These are phyloP conservation scores for Lactarius sanguifluus DNA, from an alignment of 768 basidiomycete species.

Conservation along the genomic window DNA sequence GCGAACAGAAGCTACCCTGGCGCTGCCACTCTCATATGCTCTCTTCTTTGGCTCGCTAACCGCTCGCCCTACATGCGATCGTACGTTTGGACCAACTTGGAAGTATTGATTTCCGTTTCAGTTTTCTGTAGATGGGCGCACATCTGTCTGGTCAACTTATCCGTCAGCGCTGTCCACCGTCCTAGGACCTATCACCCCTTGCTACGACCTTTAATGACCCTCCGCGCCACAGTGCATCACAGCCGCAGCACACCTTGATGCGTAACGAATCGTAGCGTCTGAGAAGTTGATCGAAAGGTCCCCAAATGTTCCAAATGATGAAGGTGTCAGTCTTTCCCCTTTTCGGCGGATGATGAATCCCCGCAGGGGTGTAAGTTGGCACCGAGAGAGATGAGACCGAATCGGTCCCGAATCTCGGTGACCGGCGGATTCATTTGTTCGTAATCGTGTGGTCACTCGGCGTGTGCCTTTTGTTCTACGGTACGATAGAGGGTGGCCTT, in stretches of 20 bases:
- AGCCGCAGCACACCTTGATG: neutral
- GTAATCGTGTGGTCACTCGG: neutral
- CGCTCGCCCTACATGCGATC: neutral
- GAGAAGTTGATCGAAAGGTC: neutral
- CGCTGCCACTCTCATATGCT: neutral
- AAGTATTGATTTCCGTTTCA: neutral
- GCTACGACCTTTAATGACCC: neutral
- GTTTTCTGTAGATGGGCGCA: neutral
- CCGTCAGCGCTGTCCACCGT: neutral
- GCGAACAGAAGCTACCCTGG: neutral
- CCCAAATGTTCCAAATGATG: neutral
- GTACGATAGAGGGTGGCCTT: too few relatives aligned
- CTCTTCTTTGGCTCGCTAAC: neutral
- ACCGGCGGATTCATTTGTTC: neutral
- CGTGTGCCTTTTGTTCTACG: neutral
- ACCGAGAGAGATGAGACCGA: neutral
- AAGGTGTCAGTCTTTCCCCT: neutral
- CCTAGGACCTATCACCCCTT: neutral
- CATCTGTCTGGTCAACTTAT: constrained; percentile 1
- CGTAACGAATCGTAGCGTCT: neutral
- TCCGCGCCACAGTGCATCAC: neutral
- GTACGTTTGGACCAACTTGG: too few relatives aligned
- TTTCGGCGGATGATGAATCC: neutral
- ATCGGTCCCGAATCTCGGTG: neutral
- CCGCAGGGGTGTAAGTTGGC: neutral